These are phyloP conservation scores for Epichloe coenophiala DNA, from an alignment of 2,329 filamentous ascomycete genomes.

Conservation along the genomic window DNA sequence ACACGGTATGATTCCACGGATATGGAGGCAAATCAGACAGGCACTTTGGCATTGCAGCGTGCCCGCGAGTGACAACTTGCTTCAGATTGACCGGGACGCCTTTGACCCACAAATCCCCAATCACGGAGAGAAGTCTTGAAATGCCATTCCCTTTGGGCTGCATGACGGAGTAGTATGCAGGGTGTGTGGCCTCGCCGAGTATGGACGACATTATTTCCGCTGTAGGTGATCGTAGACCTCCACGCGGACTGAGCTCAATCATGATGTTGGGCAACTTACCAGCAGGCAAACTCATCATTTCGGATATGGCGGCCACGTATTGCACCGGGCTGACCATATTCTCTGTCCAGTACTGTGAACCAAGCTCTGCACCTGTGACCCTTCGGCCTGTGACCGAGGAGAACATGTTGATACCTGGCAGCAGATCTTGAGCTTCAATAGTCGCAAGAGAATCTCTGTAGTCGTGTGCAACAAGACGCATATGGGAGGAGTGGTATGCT, in stretches of 20 bases:
- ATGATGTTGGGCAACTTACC: conserved; percentile 21
- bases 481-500: conserved; percentile 33
- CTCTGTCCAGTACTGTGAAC: conserved; percentile 29
- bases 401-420: conserved; percentile 20
- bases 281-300: conserved; percentile 17
- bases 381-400: conserved; percentile 25
- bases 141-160: conserved; percentile 13
- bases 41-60: conserved; percentile 14
- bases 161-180: conserved; percentile 16
- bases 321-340: conserved; percentile 33
- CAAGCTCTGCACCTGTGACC: conserved; percentile 15
- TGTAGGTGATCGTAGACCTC: conserved; percentile 23
- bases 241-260: conserved; percentile 28
- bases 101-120: conserved; percentile 25
- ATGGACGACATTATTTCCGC: conserved; percentile 18
- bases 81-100: conserved; percentile 21
- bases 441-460: conserved; percentile 18
- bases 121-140: conserved; percentile 15
- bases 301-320: conserved; percentile 26
- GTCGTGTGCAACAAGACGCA: conserved; percentile 23
- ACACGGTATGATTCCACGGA: conserved; percentile 38
- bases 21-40: conserved; percentile 36
- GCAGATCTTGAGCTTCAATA: conserved; percentile 9
- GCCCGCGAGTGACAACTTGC: conserved; percentile 12
- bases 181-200: background rate